These are phyloP conservation scores for Stevia rebaudiana DNA, from an alignment of 140 eudicot species.

Conservation along the genomic window DNA sequence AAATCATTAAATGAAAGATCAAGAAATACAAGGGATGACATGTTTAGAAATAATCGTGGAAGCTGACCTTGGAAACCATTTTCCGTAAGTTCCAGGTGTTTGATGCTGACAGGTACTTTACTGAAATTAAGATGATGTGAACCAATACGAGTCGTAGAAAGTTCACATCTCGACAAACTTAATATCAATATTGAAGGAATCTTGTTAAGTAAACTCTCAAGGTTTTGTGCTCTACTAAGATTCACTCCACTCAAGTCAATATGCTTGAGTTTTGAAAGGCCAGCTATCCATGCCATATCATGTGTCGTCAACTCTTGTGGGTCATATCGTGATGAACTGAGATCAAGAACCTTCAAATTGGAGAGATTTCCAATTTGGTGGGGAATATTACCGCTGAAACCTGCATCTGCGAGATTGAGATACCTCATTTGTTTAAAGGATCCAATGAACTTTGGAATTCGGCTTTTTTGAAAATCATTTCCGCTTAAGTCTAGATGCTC, in stretches of 20 bases:
- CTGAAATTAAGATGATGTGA: conserved; percentile 1
- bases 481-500: conserved; percentile 9
- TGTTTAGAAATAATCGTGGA: background rate
- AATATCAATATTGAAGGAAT: conserved; percentile 11
- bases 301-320: background rate
- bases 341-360: conserved; percentile 14
- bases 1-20: background rate
- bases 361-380: conserved; percentile 12
- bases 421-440: conserved; percentile 6
- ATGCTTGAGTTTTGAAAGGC: conserved; percentile 2
- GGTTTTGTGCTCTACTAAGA: background rate
- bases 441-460: conserved; percentile 9
- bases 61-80: background rate
- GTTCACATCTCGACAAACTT: background rate
- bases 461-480: background rate
- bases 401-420: conserved; percentile 6
- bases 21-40: conserved; percentile 9
- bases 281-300: conserved; percentile 6
- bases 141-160: background rate
- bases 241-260: conserved; percentile 12
- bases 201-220: background rate
- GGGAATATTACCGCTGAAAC: background rate
- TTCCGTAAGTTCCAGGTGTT: conserved; percentile 2
- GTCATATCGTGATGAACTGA: background rate
- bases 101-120: background rate